These are phyloP conservation scores for Lindgomyces ingoldianus DNA, from an alignment of 495 filamentous ascomycete species.

Conservation along the genomic window DNA sequence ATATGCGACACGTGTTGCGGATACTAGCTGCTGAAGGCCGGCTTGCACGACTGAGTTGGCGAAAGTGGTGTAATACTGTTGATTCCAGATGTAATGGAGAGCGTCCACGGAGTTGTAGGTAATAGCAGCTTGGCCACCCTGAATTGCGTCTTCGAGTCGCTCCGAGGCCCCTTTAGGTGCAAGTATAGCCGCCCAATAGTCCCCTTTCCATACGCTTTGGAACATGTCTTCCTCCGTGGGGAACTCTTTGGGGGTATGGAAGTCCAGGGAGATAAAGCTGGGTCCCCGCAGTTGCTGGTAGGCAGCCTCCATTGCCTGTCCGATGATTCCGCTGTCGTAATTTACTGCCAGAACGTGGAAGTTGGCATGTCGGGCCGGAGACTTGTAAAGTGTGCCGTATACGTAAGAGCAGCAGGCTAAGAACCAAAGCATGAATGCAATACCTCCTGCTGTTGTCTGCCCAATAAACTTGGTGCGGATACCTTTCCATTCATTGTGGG, in stretches of 20 bases:
- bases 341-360: constrained; percentile 27
- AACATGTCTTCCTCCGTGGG: constrained; percentile 27
- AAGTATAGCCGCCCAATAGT: constrained; percentile 20
- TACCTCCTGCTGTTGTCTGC: constrained; percentile 21
- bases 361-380: constrained; percentile 7
- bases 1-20: constrained; percentile 10
- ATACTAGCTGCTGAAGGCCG: constrained; percentile 17
- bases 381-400: constrained; percentile 19
- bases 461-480: constrained; percentile 13
- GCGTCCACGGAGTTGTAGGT: constrained; percentile 16
- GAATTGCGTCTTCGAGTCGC: constrained; percentile 13
- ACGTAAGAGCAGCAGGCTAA: constrained; percentile 24
- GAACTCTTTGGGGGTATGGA: constrained; percentile 23
- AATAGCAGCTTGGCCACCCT: constrained; percentile 11
- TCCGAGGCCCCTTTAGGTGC: constrained; percentile 17
- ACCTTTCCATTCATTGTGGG: constrained; percentile 15
- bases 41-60: constrained; percentile 10
- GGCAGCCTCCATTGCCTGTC: constrained; percentile 10
- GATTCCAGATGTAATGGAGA: constrained; percentile 28
- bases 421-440: constrained; percentile 28
- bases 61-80: constrained; percentile 26
- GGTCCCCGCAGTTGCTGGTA: constrained; percentile 20
- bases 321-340: constrained; percentile 22
- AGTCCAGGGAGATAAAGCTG: constrained; percentile 8
- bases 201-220: constrained; percentile 15